Evolutionary conservation across 139 green algal species (phyloP).

Genomic region (Closterium sp.): DNA sequence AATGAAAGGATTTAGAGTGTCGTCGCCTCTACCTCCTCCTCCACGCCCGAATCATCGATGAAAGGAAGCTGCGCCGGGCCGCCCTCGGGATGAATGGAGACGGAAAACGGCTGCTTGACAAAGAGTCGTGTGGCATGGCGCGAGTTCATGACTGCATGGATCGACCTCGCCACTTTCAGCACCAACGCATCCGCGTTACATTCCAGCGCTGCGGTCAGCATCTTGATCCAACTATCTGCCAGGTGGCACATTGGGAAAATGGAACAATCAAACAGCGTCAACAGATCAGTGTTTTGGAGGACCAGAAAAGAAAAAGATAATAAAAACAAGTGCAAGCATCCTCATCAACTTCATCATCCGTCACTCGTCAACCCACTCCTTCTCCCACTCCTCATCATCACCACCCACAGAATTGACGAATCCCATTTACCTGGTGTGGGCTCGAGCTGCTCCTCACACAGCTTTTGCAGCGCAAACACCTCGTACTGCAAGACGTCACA

Average conservation of each 20-base stretch:
- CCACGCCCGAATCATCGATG: background rate
- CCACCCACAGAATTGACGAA: background rate
- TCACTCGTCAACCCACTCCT: too few species aligned
- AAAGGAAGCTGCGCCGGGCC: background rate
- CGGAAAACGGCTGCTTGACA: slow-evolving; percentile 7
- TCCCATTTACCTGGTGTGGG: slow-evolving; percentile 1
- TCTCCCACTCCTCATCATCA: too few species aligned
- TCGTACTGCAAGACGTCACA: background rate
- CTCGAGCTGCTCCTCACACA: slow-evolving; percentile 17
- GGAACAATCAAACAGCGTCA: too few species aligned
- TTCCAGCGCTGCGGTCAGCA: background rate
- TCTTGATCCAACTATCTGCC: slow-evolving; percentile 27
- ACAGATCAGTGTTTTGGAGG: too few species aligned
- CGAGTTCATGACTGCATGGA: background rate
- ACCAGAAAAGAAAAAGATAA: too few species aligned
- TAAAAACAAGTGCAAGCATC: too few species aligned
- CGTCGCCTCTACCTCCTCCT: background rate
- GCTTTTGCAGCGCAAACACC: background rate
- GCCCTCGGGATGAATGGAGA: background rate
- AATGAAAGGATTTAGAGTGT: background rate
- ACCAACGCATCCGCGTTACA: background rate
- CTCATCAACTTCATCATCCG: too few species aligned
- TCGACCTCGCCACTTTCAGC: background rate
- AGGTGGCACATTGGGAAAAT: too few species aligned
- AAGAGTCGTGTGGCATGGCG: background rate